Base-by-base conservation (phyloP, 805 yeast genomes). In the Starmerella roubikii region DNA sequence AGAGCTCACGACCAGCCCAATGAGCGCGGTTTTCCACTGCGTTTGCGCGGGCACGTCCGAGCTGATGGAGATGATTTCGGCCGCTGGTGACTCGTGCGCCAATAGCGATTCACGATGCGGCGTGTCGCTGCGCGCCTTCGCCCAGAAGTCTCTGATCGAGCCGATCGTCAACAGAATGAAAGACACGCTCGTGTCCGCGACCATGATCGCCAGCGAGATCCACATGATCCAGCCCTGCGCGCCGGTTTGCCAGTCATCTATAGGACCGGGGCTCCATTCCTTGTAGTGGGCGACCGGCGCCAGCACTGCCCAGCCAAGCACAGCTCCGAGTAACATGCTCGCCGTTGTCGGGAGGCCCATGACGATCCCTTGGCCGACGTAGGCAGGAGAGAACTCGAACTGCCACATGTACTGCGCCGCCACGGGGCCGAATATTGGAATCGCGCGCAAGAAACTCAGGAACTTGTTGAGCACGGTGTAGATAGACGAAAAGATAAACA, bases 171-270 rank as follows among this genome's bases (percentile, higher is more conserved):
- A 39, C 10, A 46, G 12, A 0, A 72, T 44, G 50, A 88, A 80
- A 2, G 93, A 78, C 3, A 86, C 82, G 3, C 83, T 64, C 8
- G 94, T 80, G 55, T 88, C 98, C 35, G 83, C 76, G 16, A 88
- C 83, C 98, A 88, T 88, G 35, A 86, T 84, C 19, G 95, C 77
- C 48, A 88, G 67, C 55, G 93, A 76, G 39, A 85, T 66, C 98
- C 98, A 88, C 56, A 88, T 65, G 39, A 91, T 83, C 98, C 98
- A 88, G 6, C 97, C 98, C 54, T 88, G 95, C 1, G 86, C 81
- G 3, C 97, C 97, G 20, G 72, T 68, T 51, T 81, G 77, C 96
- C 96, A 91, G 59, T 85, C 94, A 54, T 80, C 91, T 2, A 83
- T 73, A 3, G 76, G 77, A 0, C 94, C 94, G 0, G 85, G 76